A percentile compares a stretch with the other conserved stretches of the same genome.
phyloP scores from a whole-genome alignment of 768 basidiomycete species.

The Pleurotus tuber-regium region DNA sequence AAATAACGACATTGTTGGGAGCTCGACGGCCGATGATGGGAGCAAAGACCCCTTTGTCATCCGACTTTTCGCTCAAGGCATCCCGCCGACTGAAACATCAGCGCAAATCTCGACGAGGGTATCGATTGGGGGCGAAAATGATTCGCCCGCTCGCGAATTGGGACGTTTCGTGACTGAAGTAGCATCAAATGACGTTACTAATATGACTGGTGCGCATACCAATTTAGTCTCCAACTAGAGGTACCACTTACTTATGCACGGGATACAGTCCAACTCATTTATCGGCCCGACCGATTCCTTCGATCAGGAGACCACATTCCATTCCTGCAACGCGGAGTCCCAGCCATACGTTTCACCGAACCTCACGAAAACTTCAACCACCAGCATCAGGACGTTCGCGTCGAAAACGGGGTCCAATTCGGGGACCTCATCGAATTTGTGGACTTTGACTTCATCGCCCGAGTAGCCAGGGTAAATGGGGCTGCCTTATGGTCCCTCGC shows the following conservation, averaged over 20 bases:
- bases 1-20: slow-evolving; percentile 57
- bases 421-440: slow-evolving; percentile 53
- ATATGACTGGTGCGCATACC: slow-evolving; percentile 44
- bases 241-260: background rate
- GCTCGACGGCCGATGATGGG: slow-evolving; percentile 47
- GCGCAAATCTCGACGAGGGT: slow-evolving; percentile 31
- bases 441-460: slow-evolving; percentile 50
- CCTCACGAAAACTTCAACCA: slow-evolving; percentile 57
- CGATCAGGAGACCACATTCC: slow-evolving; percentile 55
- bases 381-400: slow-evolving; percentile 55
- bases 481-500: slow-evolving; percentile 55
- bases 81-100: slow-evolving; percentile 42
- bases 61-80: slow-evolving; percentile 50
- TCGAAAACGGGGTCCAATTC: slow-evolving; percentile 49
- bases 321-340: slow-evolving; percentile 48
- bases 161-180: slow-evolving; percentile 54
- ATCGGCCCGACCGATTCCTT: slow-evolving; percentile 51
- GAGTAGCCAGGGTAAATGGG: slow-evolving; percentile 50
- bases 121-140: slow-evolving; percentile 51
- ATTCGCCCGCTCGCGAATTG: slow-evolving; percentile 49
- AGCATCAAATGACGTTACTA: slow-evolving; percentile 41
- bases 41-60: slow-evolving; percentile 44
- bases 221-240: too few relatives aligned
- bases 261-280: slow-evolving; percentile 45
- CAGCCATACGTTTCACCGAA: slow-evolving; percentile 56